Evolutionary conservation across 1,284 basidiomycete genomes (phyloP), one percentile per base, ranked within the genome.

Genomic region (Malassezia globosa): DNA sequence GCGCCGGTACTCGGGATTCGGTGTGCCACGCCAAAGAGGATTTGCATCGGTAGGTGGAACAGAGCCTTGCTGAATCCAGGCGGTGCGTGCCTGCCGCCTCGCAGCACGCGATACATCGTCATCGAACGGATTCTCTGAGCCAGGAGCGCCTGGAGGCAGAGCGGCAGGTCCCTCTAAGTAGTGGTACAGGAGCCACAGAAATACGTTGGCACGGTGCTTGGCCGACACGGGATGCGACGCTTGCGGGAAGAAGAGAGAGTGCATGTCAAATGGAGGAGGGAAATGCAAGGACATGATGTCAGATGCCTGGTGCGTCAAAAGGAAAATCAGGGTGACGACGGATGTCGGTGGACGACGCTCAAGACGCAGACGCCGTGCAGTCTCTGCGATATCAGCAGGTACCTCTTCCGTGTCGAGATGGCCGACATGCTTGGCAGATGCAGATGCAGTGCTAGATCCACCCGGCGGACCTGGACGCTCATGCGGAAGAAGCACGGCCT

Each of bases 401-500:
- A 63, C 64, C 42, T 63, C 64, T 31, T 65, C 61, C 39, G 59
- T 60, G 19, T 58, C 59, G 13, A 51, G 48, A 27, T 56, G 60
- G 3, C 51, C 50, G 41, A 56, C 59, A 16, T 47, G 57, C 16
- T 38, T 42, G 36, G 61, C 60, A 13, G 55, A 55, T 5, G 58
- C 60, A 8, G 58, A 56, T 2, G 58, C 60, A 8, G 64, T 65
- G 25, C 46, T 33, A 2, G 41, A 47, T 23, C 37, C 47, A n/a
- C 56, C 56, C 0, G 63, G 55, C 14, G 58, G 51, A 14, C 58
- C 59, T 18, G 65, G 61, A 16, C 58, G 75, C 67, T 92, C 88
- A 53, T 78, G 78, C 23, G 82, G 79, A 37, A 88, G 76, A 29
- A 83, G 75, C 29, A 83, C 82, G 29, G 83, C 84, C 70, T 89